phyloP scores from a whole-genome alignment of 805 yeast species.

The Yamadazyma akitaensis region DNA sequence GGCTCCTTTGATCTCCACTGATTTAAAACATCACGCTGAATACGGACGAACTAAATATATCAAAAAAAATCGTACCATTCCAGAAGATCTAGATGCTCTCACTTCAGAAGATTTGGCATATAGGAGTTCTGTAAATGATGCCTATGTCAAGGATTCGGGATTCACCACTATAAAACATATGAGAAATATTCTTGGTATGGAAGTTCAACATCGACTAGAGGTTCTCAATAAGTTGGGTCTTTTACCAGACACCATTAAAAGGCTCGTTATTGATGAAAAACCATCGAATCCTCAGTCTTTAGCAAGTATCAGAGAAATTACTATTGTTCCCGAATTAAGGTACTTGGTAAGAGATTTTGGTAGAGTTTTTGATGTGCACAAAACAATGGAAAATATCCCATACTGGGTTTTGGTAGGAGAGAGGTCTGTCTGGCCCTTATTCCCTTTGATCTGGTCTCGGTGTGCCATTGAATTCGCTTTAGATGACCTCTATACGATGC shows the following conservation, averaged over 20 bases:
- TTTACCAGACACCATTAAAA: constrained; percentile 62
- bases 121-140: constrained; percentile 15
- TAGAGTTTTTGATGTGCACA: constrained; percentile 72
- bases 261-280: constrained; percentile 83
- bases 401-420: constrained; percentile 93
- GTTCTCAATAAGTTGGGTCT: constrained; percentile 77
- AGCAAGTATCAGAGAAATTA: constrained; percentile 63
- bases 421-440: constrained; percentile 86
- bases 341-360: constrained; percentile 69
- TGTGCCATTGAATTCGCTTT: constrained; percentile 87
- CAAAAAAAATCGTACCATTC: constrained; percentile 15
- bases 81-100: constrained; percentile 22
- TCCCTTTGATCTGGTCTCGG: constrained; percentile 80
- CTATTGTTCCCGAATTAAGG: constrained; percentile 83
- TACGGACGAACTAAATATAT: constrained; percentile 28
- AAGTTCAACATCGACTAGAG: constrained; percentile 79
- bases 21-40: constrained; percentile 64
- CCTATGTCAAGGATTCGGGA: constrained; percentile 31
- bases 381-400: constrained; percentile 67
- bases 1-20: constrained; percentile 84
- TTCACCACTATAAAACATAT: constrained; percentile 31
- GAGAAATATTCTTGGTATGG: constrained; percentile 64
- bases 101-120: constrained; percentile 11
- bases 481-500: constrained; percentile 63
- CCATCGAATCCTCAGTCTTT: constrained; percentile 67